These are phyloP conservation scores for Globisporangium perplexum DNA, from an alignment of 352 stramenopile genomes.

Conservation along the genomic window DNA sequence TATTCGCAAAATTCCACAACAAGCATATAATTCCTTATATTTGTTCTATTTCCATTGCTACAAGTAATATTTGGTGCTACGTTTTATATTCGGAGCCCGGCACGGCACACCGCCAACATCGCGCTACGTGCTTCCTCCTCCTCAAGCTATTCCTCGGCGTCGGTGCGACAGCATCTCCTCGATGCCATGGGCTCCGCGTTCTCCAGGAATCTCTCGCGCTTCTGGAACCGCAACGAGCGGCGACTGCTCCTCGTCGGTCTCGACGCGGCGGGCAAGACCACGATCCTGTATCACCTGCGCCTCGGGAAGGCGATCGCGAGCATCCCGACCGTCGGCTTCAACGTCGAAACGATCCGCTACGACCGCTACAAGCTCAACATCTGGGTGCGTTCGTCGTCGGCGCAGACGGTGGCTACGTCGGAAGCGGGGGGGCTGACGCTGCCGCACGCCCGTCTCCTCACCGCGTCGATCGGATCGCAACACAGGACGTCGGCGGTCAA, in stretches of 20 bases:
- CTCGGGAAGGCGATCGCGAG: constrained; percentile 72
- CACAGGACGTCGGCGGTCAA: constrained; percentile 73
- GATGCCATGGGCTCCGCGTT: constrained; percentile 76
- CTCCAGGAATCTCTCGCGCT: constrained; percentile 57
- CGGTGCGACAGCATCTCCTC: too few species aligned
- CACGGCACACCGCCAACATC: too few species aligned
- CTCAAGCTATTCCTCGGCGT: too few species aligned
- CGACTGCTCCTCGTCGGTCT: constrained; percentile 71
- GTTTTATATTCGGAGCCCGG: too few species aligned
- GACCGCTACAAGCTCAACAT: constrained; percentile 74
- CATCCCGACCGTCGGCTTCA: constrained; percentile 81
- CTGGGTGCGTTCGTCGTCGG: constrained; percentile 48
- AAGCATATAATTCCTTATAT: too few species aligned
- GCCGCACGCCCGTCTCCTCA: too few species aligned
- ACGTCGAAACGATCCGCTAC: constrained; percentile 73
- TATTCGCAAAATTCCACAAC: too few species aligned
- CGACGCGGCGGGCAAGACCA: constrained; percentile 76
- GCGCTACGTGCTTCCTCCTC: too few species aligned
- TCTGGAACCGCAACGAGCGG: constrained; percentile 76
- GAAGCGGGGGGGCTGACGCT: background rate
- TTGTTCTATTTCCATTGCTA: too few species aligned
- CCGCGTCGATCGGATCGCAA: too few species aligned
- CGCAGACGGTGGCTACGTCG: too few species aligned
- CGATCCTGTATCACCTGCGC: constrained; percentile 75
- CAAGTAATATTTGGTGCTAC: too few species aligned